Conservation (phyloP, 1,139 yeast genomes). For the Kodamaea ohmeri region DNA sequence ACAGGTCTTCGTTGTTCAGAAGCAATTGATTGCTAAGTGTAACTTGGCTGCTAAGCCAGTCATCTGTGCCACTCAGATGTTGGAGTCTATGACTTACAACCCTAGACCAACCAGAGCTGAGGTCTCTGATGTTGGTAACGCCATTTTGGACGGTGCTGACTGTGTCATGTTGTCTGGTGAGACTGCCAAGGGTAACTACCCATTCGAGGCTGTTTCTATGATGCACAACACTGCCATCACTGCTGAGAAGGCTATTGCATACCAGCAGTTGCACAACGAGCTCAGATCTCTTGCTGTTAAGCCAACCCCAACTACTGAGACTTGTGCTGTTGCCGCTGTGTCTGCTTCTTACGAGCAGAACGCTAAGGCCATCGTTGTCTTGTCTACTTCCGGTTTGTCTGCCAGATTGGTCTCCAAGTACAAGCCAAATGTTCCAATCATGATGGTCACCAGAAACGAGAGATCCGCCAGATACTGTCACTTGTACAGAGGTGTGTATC, state of each 20-base stretch:
- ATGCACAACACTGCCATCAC: slow-evolving; percentile 97
- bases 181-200: slow-evolving; percentile 99
- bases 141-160: slow-evolving; percentile 98
- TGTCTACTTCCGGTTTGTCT: slow-evolving; percentile 92
- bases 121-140: slow-evolving; percentile 98
- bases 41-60: slow-evolving; percentile 99
- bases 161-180: slow-evolving; percentile 99
- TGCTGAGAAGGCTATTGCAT: slow-evolving; percentile 96
- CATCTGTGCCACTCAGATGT: slow-evolving; percentile 99
- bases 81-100: slow-evolving; percentile 98
- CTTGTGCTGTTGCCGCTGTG: slow-evolving; percentile 96
- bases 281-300: slow-evolving; percentile 79
- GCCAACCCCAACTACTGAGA: slow-evolving; percentile 94
- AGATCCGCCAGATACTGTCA: slow-evolving; percentile 93
- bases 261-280: slow-evolving; percentile 84
- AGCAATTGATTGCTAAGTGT: slow-evolving; percentile 98
- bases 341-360: slow-evolving; percentile 94
- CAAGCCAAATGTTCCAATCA: slow-evolving; percentile 95
- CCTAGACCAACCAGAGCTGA: slow-evolving; percentile 99
- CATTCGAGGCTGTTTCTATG: slow-evolving; percentile 95
- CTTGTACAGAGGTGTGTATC: slow-evolving; percentile 97
- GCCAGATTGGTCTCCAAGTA: slow-evolving; percentile 96
- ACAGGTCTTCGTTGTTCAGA: slow-evolving; percentile 97
- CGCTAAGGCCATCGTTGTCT: slow-evolving; percentile 94
- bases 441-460: slow-evolving; percentile 96